These are phyloP conservation scores for Botrytis medusae DNA, from an alignment of 2,329 filamentous ascomycete genomes.

Conservation along the genomic window DNA sequence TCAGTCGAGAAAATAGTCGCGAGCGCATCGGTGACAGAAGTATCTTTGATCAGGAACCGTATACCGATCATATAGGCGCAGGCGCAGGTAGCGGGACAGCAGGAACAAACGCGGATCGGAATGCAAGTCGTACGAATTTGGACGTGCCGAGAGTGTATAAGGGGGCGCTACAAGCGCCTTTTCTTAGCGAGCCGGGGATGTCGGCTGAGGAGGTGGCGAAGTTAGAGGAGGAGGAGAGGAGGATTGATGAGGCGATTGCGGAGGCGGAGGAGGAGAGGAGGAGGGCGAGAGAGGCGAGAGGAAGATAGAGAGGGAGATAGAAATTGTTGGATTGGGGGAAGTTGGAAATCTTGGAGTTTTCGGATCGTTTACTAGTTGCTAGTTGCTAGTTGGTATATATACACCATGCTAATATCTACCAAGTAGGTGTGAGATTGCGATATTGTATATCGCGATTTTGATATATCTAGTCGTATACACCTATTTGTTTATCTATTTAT, in stretches of 20 bases:
- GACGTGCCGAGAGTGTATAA: constrained; percentile 3
- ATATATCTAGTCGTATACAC: background rate
- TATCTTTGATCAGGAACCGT: constrained; percentile 5
- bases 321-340: background rate
- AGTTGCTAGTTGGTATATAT: background rate
- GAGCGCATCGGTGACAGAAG: background rate
- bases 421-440: background rate
- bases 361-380: background rate
- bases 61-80: background rate
- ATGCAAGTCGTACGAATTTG: background rate
- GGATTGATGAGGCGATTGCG: constrained; percentile 38
- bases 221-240: constrained; percentile 38
- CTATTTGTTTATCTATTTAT: background rate
- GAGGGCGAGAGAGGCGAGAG: constrained; percentile 9
- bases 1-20: background rate
- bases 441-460: background rate
- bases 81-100: background rate
- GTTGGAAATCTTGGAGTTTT: background rate
- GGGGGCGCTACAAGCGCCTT: constrained; percentile 20
- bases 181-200: constrained; percentile 33
- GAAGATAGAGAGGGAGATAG: background rate
- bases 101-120: background rate
- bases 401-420: background rate
- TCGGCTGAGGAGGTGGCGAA: constrained; percentile 33
- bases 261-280: constrained; percentile 31